Conservation (phyloP, 176 grass and related monocot species). For the Pontederia paniculata region DNA sequence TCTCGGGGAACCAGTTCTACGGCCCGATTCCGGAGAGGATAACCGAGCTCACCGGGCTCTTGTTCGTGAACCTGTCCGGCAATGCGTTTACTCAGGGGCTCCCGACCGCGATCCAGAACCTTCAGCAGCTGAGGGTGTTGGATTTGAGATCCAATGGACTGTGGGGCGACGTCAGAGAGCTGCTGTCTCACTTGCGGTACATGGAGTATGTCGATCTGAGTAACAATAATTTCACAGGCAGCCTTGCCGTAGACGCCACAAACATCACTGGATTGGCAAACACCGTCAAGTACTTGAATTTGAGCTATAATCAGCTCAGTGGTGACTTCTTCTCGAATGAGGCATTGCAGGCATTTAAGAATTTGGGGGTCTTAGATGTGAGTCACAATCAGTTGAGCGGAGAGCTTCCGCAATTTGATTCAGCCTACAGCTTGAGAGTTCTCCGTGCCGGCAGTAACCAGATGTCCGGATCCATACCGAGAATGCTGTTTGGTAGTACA, state of each 20-base stretch:
- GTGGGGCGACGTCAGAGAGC: slow-evolving; percentile 56
- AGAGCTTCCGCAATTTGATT: slow-evolving; percentile 44
- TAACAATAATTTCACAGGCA: slow-evolving; percentile 61
- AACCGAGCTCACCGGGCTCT: slow-evolving; percentile 54
- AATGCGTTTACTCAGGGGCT: slow-evolving; percentile 89
- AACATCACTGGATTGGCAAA: slow-evolving; percentile 61
- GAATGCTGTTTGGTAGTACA: slow-evolving; percentile 47
- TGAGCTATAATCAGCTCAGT: slow-evolving; percentile 61
- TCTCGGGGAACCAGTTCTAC: slow-evolving; percentile 84
- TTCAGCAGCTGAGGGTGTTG: slow-evolving; percentile 71
- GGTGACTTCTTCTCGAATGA: slow-evolving; percentile 58
- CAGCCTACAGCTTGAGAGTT: slow-evolving; percentile 59
- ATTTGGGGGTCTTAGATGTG: slow-evolving; percentile 75
- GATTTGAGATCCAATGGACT: slow-evolving; percentile 72
- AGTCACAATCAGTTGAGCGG: slow-evolving; percentile 59
- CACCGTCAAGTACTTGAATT: slow-evolving; percentile 87
- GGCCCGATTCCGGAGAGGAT: slow-evolving; percentile 73
- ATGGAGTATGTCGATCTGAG: slow-evolving; percentile 74
- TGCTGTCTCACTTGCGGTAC: slow-evolving; percentile 61
- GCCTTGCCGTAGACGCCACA: slow-evolving; percentile 30
- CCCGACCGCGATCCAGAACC: slow-evolving; percentile 42
- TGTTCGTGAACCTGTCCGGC: slow-evolving; percentile 77
- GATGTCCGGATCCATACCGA: slow-evolving; percentile 56
- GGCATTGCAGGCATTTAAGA: slow-evolving; percentile 65
- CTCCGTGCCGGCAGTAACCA: slow-evolving; percentile 48